Conservation (phyloP, 768 basidiomycete species). For the Mycena maculata region DNA sequence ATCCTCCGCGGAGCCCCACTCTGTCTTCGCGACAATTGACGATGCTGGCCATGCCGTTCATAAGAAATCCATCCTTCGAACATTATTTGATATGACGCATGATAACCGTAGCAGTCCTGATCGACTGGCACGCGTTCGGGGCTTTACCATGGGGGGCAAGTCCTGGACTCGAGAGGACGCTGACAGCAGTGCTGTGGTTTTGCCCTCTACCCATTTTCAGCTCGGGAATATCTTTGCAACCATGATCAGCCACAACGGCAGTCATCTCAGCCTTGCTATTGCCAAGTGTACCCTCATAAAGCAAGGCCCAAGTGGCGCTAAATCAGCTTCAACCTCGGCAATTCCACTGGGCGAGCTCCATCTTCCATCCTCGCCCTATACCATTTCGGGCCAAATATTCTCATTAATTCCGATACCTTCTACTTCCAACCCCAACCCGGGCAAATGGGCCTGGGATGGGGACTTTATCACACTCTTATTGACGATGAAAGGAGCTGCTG, state of each 20-base stretch:
- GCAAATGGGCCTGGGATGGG: constrained; percentile 9
- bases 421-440: background rate
- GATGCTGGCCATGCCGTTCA: background rate
- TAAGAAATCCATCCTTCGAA: constrained; percentile 33
- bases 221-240: background rate
- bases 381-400: background rate
- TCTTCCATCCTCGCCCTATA: background rate
- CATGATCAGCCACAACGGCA: background rate
- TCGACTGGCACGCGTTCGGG: constrained; percentile 34
- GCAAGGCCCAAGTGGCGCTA: background rate
- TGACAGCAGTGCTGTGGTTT: background rate
- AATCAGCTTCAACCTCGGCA: background rate
- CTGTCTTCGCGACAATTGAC: constrained; percentile 5
- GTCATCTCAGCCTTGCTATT: background rate
- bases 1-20: background rate
- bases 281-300: constrained; percentile 5
- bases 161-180: constrained; percentile 16
- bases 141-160: constrained; percentile 34
- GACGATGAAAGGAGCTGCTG: background rate
- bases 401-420: background rate
- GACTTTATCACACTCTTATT: background rate
- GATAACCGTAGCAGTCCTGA: constrained; percentile 35
- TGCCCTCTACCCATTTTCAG: background rate
- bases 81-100: constrained; percentile 25
- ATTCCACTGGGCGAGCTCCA: background rate